Evolutionary conservation across 73 alveolate genomes (phyloP), one percentile per base, ranked within the genome.

Genomic region (Paramecium primaurelia): DNA sequence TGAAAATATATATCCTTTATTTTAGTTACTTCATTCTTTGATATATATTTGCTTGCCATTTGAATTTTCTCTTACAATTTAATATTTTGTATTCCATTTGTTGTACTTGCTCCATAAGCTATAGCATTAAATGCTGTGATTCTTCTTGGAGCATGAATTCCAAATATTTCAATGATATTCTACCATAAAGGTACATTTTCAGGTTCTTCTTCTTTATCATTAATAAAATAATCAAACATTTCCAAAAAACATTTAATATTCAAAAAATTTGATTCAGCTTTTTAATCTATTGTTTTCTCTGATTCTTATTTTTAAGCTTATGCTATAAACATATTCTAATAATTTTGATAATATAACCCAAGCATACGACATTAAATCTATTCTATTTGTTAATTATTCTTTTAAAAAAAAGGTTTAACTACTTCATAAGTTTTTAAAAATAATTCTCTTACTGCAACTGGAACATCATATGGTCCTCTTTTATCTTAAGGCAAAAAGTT

Each of bases 371-470:
- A 80, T 49, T 80, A 26, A 20, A 80, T 80, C 8, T 28, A 14
- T 49, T 80, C 91, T 18, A 80, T 18, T 26, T 34, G n/a, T 45
- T 40, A 2, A 25, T 59, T 40, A 16, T 49, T 44, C 49, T 80
- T 25, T 25, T 32, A 47, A 45, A 45, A 80, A 25, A 80, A 80
- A 12, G 91, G 77, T 18, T 80, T 80, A 7, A 80, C 91, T 28
- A 80, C 58, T 18, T 80, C 91, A 22, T 80, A 80, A 45, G 91
- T 44, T 25, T 49, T 80, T 26, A 80, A 25, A 34, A 80, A 80
- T 28, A 80, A 14, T 18, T 80, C 91, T 3, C 91, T 22, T 1
- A 49, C 75, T 45, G 91, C 47, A 4, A 8, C 58, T 40, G 44
- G 54, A 4, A 73, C 18, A 37, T 73, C 87, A 20, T 2, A 37